phyloP scores from a whole-genome alignment of 495 filamentous ascomycete species.

The Alectoria sarmentosa region DNA sequence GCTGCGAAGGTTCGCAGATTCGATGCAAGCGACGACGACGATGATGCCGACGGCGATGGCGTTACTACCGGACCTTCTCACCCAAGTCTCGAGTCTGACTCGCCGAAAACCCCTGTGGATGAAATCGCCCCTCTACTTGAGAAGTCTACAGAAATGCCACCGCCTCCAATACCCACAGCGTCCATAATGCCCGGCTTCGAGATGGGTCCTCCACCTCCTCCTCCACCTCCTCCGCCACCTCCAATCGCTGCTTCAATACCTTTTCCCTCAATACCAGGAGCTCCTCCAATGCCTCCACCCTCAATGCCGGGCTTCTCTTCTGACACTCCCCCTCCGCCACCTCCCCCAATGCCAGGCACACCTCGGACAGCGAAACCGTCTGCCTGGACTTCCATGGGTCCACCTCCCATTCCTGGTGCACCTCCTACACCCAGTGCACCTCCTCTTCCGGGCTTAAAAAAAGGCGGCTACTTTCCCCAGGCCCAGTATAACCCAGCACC shows the following conservation, averaged over 20 bases:
- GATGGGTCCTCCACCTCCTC: constrained; percentile 41
- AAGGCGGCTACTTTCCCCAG: constrained; percentile 43
- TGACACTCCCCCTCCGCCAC: constrained; percentile 48
- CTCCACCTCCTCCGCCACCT: constrained; percentile 42
- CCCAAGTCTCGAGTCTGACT: constrained; percentile 64
- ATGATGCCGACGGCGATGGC: constrained; percentile 52
- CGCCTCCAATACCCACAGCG: constrained; percentile 35
- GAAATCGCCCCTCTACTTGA: constrained; percentile 36
- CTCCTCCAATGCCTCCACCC: constrained; percentile 27
- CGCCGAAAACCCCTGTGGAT: constrained; percentile 64
- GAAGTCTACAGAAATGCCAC: constrained; percentile 33
- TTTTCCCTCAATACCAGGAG: constrained; percentile 31
- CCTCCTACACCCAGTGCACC: constrained; percentile 51
- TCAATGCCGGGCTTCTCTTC: constrained; percentile 39
- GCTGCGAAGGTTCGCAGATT: constrained; percentile 65
- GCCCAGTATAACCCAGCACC: constrained; percentile 38
- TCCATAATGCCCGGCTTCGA: constrained; percentile 43
- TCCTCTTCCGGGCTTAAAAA: constrained; percentile 51
- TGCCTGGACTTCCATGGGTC: constrained; percentile 28
- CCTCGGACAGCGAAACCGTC: constrained; percentile 23
- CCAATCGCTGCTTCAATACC: constrained; percentile 49
- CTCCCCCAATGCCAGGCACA: constrained; percentile 37
- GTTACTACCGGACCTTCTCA: constrained; percentile 72
- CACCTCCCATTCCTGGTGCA: constrained; percentile 42
- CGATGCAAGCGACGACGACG: constrained; percentile 68